A percentile compares a stretch with the other conserved stretches of the same genome.
phyloP scores from a whole-genome alignment of 2,329 filamentous ascomycete species.

The Chrysoporthe puriensis region DNA sequence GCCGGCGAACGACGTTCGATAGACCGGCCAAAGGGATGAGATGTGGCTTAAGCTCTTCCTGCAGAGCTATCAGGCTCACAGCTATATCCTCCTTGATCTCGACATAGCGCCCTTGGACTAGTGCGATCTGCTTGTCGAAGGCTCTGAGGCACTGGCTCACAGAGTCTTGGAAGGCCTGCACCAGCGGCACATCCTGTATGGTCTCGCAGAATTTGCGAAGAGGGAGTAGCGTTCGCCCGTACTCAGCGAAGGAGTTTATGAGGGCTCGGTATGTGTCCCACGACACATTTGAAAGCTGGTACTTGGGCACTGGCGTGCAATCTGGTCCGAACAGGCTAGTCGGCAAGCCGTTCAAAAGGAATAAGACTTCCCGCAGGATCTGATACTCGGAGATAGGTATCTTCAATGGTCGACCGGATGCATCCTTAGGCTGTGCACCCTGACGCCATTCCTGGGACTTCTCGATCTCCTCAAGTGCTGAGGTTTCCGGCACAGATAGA shows the following conservation, averaged over 20 bases:
- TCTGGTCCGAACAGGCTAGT: constrained; percentile 68
- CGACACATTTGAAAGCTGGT: constrained; percentile 53
- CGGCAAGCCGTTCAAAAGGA: constrained; percentile 80
- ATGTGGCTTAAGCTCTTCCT: constrained; percentile 57
- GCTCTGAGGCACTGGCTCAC: constrained; percentile 58
- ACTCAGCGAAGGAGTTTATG: constrained; percentile 51
- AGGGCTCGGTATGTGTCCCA: constrained; percentile 55
- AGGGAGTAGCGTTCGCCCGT: constrained; percentile 48
- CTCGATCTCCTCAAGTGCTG: constrained; percentile 42
- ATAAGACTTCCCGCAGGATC: constrained; percentile 75
- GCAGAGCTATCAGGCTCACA: constrained; percentile 69
- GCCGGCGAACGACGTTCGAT: constrained; percentile 61
- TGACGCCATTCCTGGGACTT: constrained; percentile 53
- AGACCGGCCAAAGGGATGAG: constrained; percentile 63
- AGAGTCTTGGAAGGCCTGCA: constrained; percentile 73
- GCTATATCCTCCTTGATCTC: constrained; percentile 55
- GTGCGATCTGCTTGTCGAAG: constrained; percentile 63
- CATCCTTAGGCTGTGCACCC: constrained; percentile 34
- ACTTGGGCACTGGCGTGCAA: constrained; percentile 44
- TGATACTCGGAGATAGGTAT: constrained; percentile 70
- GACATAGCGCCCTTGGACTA: constrained; percentile 64
- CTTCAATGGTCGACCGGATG: constrained; percentile 42
- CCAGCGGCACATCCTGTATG: constrained; percentile 56
- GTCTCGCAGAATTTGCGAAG: constrained; percentile 50
- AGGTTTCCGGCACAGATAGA: constrained; percentile 37